Percentiles rank a stretch among this genome's conserved stretches.
Conservation (phyloP, 192 early-diverging fungal genomes). For the Lobulomyces angularis region DNA sequence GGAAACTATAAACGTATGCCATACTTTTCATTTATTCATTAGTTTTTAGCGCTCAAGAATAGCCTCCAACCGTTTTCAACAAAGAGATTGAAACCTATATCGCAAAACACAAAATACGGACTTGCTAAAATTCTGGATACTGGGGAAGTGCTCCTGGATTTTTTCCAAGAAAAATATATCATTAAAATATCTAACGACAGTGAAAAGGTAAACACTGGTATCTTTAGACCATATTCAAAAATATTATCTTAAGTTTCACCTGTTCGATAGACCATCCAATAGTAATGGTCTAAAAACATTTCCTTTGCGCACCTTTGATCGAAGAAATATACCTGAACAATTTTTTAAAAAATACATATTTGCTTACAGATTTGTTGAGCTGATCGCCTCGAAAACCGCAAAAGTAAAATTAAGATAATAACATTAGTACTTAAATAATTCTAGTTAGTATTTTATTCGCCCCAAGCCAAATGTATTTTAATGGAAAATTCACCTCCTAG, state of each 20-base stretch:
- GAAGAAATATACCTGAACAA: constrained; percentile 12
- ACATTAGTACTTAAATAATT: background rate
- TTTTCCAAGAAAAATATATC: constrained; percentile 20
- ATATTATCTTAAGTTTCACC: background rate
- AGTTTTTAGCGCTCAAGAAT: too few species aligned
- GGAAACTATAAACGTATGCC: too few species aligned
- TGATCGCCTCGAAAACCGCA: constrained; percentile 48
- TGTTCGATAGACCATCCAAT: background rate
- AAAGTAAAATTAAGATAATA: constrained; percentile 17
- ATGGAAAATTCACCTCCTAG: constrained; percentile 57
- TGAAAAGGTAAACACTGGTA: constrained; percentile 6
- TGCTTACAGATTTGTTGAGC: constrained; percentile 33
- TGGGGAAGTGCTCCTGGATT: constrained; percentile 29
- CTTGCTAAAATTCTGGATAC: constrained; percentile 17
- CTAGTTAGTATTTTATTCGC: constrained; percentile 49
- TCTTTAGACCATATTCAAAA: constrained; percentile 2
- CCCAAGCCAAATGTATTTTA: constrained; percentile 54
- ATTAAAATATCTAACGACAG: constrained; percentile 19
- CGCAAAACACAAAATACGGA: constrained; percentile 39
- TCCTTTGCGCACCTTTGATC: constrained; percentile 6
- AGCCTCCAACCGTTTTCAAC: constrained; percentile 28
- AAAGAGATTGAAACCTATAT: constrained; percentile 26
- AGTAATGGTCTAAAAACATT: constrained; percentile 12
- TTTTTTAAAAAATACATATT: constrained; percentile 30
- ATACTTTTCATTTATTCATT: too few species aligned